Percentiles rank a stretch among this genome's conserved stretches.
Conservation (phyloP, 176 grass and related monocot species). For the Triticum monococcum region DNA sequence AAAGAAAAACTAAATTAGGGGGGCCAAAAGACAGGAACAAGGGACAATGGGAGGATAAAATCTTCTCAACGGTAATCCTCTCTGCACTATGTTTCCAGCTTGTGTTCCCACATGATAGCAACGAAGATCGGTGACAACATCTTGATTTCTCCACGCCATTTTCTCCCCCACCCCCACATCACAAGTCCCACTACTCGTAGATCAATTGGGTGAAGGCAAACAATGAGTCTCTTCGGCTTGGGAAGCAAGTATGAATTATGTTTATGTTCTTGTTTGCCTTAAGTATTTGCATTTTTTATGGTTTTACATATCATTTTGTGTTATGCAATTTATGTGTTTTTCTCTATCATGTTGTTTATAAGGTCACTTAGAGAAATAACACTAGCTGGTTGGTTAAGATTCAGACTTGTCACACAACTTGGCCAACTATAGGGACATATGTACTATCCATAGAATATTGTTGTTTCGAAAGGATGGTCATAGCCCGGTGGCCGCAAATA, state of each 20-base stretch:
- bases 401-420: not conserved
- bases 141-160: not conserved
- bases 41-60: not conserved
- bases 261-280: not conserved
- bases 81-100: not conserved
- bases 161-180: not conserved
- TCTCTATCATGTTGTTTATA: not conserved
- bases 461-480: not conserved
- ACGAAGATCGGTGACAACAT: conserved; percentile 5
- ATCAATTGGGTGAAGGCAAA: not conserved
- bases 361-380: not conserved
- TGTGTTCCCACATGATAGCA: not conserved
- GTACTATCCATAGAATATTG: not conserved
- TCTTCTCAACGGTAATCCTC: not conserved
- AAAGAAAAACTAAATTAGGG: not conserved
- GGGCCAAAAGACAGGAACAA: not conserved
- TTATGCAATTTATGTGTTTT: not conserved
- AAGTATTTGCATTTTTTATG: not conserved
- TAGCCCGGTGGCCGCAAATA: not conserved
- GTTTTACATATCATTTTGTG: not conserved
- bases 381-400: not conserved
- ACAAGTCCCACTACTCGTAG: not conserved
- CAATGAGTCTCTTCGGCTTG: conserved; percentile 84
- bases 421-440: not conserved
- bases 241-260: conserved; percentile 65